phyloP scores from a whole-genome alignment of 2,329 filamentous ascomycete species.

The Trichoderma atrobrunneum region DNA sequence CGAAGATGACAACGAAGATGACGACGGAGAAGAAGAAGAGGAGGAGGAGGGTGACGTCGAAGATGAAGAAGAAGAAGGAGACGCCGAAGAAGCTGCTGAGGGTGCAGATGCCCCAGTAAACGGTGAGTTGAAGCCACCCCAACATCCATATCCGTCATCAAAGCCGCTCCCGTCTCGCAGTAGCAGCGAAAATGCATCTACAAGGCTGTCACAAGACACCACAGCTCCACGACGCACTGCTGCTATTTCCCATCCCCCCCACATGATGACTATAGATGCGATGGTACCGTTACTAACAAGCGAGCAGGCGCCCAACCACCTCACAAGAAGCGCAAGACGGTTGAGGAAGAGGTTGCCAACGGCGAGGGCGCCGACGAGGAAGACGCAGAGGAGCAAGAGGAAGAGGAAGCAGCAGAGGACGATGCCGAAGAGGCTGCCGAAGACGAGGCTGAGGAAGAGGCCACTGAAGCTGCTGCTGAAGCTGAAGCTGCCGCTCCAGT shows the following conservation, averaged over 20 bases:
- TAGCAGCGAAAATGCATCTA: not conserved
- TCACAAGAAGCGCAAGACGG: slow-evolving; percentile 52
- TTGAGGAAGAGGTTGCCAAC: slow-evolving; percentile 31
- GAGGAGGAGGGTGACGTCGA: slow-evolving; percentile 26
- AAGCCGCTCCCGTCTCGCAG: not conserved
- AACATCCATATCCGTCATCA: not conserved
- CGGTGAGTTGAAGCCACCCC: slow-evolving; percentile 31
- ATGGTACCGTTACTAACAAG: not conserved
- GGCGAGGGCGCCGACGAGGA: slow-evolving; percentile 36
- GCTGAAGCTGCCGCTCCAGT: slow-evolving; percentile 23
- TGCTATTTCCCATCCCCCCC: not conserved
- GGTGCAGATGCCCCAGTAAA: slow-evolving; percentile 32
- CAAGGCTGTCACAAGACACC: not conserved
- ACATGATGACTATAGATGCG: not conserved
- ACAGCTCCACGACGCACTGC: not conserved
- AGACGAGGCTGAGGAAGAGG: slow-evolving; percentile 27
- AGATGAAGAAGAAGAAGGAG: slow-evolving; percentile 34
- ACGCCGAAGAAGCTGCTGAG: slow-evolving; percentile 26
- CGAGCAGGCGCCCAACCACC: slow-evolving; percentile 40
- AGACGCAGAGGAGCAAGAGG: slow-evolving; percentile 30
- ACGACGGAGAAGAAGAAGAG: slow-evolving; percentile 41
- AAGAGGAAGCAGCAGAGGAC: slow-evolving; percentile 25
- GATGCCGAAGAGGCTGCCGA: slow-evolving; percentile 26
- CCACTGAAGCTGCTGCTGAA: slow-evolving; percentile 20
- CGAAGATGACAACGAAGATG: slow-evolving; percentile 41